Evolutionary conservation across 768 basidiomycete species (phyloP), one percentile per base, ranked within the genome.

Genomic region (Lentinula sp.): DNA sequence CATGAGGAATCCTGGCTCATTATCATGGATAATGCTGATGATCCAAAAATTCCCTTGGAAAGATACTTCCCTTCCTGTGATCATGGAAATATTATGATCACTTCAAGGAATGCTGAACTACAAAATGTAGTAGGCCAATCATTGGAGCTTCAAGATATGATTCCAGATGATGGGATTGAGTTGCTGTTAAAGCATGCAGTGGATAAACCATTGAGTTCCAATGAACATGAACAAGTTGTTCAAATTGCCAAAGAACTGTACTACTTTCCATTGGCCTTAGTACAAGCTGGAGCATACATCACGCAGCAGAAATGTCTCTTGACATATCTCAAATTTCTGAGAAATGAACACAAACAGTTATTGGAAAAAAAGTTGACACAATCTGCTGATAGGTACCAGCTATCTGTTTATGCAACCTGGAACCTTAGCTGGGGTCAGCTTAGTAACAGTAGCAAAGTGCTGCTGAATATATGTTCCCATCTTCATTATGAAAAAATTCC

Each of bases 21-120:
- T n/a, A 20, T 63, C 3, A 42, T 63, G 36, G 60, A 63, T 42
- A 61, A 61, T 57, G 62, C 60, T 16, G 62, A 63, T 63, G 52
- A 63, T 49, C 59, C 53, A 3, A 35, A 33, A 23, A 15, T 63
- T 15, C 9, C 32, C 2, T 28, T 63, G 6, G 15, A n/a, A 8
- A 9, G 15, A 16, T 61, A 41, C 33, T 16, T 63, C 12, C 62
- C 62, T 9, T 12, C 20, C 41, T 55, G 59, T 39, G 18, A 33
- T 54, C 60, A 57, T 61, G 62, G 62, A 4, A 63, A 63, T 37
- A 61, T 63, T 33, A 28, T 63, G 5, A 52, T 63, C 16, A 63
- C 62, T 6, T 55, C 59, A 3, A 20, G 59, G 33, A 63, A 63
- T 36, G 18, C 51, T 7, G 32, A 35, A 16, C 18, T 41, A 3